Evolutionary conservation across 2,329 filamentous ascomycete genomes (phyloP).

Genomic region (Nigrograna mackinnonii): DNA sequence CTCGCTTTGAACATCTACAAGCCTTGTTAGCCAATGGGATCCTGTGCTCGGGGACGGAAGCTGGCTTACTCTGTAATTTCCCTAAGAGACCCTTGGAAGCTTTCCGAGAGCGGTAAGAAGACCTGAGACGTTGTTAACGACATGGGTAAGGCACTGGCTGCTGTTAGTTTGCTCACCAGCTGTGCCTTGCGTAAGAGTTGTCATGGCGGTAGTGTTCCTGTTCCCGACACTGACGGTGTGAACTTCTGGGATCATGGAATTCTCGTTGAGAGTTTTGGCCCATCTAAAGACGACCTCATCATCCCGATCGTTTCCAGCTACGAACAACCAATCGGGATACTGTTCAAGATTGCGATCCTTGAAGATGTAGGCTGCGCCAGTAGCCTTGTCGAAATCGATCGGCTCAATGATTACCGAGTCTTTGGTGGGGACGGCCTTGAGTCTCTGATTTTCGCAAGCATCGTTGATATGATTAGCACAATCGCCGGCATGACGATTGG

Average conservation of each 20-base stretch:
- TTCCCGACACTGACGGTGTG: constrained; percentile 85
- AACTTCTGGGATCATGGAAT: constrained; percentile 58
- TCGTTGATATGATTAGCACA: constrained; percentile 96
- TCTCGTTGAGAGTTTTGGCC: constrained; percentile 76
- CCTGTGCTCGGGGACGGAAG: too few species aligned
- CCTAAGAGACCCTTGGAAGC: not conserved
- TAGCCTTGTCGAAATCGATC: constrained; percentile 83
- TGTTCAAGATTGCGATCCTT: constrained; percentile 41
- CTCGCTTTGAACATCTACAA: too few species aligned
- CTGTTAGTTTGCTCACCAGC: constrained; percentile 67
- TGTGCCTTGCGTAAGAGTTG: constrained; percentile 87
- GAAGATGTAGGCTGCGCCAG: constrained; percentile 76
- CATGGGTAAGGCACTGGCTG: not conserved
- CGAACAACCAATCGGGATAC: constrained; percentile 78
- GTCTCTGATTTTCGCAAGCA: constrained; percentile 78
- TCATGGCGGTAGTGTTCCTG: constrained; percentile 84
- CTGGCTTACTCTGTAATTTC: too few species aligned
- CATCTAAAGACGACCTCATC: constrained; percentile 94
- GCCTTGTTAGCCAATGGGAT: too few species aligned
- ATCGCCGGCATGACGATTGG: constrained; percentile 80
- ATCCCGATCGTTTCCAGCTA: constrained; percentile 87
- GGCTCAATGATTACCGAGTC: constrained; percentile 84
- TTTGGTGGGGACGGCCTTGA: constrained; percentile 82
- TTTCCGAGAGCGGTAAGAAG: not conserved
- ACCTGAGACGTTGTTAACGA: not conserved